Percentiles rank a stretch among this genome's conserved stretches.
These are phyloP conservation scores for Thyridium curvatum DNA, from an alignment of 2,329 filamentous ascomycete species.

Conservation along the genomic window DNA sequence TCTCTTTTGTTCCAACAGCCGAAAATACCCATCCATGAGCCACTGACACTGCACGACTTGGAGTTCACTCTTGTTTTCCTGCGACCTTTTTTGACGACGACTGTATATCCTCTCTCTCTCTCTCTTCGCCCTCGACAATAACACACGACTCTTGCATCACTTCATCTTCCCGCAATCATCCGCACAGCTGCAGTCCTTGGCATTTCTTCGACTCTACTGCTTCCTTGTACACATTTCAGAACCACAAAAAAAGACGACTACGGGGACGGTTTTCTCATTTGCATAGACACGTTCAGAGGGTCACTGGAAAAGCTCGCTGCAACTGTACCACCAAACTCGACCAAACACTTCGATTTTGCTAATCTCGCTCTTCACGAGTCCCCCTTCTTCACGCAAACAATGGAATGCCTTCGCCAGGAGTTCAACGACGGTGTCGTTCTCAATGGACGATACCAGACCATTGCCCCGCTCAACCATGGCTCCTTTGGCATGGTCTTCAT, in stretches of 20 bases:
- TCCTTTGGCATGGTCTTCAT: slow-evolving; percentile 99
- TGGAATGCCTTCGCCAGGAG: slow-evolving; percentile 84
- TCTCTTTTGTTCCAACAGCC: slow-evolving; percentile 27
- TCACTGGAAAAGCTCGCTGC: slow-evolving; percentile 7
- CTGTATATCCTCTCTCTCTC: slow-evolving; percentile 21
- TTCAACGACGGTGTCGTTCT: slow-evolving; percentile 76
- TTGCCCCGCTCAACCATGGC: slow-evolving; percentile 94
- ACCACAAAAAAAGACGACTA: neutral
- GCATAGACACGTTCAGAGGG: slow-evolving; percentile 8
- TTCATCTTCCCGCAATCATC: neutral
- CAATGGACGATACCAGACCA: slow-evolving; percentile 82
- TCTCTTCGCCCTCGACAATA: slow-evolving; percentile 16
- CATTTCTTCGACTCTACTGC: slow-evolving; percentile 1
- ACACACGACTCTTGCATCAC: slow-evolving; percentile 7
- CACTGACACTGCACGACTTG: slow-evolving; percentile 37
- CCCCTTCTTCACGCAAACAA: slow-evolving; percentile 22
- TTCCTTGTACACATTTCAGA: slow-evolving; percentile 4
- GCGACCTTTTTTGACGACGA: slow-evolving; percentile 9
- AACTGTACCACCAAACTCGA: slow-evolving; percentile 15
- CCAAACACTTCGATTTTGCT: slow-evolving; percentile 6
- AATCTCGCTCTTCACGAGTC: slow-evolving; percentile 16
- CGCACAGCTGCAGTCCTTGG: no score
- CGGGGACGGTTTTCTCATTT: no score
- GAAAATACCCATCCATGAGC: slow-evolving; percentile 35
- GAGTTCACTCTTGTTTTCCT: slow-evolving; percentile 22